phyloP scores from a whole-genome alignment of 305 asterid genomes.

The Fraxinus velutina region DNA sequence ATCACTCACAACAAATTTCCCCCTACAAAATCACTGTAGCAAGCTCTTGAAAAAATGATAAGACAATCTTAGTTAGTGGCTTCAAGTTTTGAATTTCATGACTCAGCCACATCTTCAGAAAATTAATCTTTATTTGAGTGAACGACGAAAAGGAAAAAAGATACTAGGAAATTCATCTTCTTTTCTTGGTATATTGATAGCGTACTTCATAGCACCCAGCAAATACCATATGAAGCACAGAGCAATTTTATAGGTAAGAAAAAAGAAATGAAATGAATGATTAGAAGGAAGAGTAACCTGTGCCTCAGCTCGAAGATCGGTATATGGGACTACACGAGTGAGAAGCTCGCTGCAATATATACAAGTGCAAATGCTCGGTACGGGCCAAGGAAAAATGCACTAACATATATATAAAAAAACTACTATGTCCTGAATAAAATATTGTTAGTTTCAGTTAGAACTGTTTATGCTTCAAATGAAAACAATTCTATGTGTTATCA shows the following conservation, averaged over 20 bases:
- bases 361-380: background rate
- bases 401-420: background rate
- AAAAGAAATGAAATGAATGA: constrained; percentile 1
- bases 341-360: constrained; percentile 75
- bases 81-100: background rate
- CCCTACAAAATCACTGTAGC: background rate
- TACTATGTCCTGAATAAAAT: background rate
- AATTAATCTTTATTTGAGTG: background rate
- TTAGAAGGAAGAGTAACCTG: constrained; percentile 45
- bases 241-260: background rate
- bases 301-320: constrained; percentile 95
- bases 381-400: background rate
- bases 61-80: background rate
- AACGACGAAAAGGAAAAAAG: background rate
- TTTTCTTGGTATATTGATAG: background rate
- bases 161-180: background rate
- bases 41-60: background rate
- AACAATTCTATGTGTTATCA: background rate
- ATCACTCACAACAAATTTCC: background rate
- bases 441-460: background rate
- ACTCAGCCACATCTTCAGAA: background rate
- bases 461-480: background rate
- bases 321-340: constrained; percentile 89
- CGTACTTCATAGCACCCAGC: background rate
- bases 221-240: background rate